Evolutionary conservation across 257 asterid species (phyloP).

Genomic region (Rhazya stricta): DNA sequence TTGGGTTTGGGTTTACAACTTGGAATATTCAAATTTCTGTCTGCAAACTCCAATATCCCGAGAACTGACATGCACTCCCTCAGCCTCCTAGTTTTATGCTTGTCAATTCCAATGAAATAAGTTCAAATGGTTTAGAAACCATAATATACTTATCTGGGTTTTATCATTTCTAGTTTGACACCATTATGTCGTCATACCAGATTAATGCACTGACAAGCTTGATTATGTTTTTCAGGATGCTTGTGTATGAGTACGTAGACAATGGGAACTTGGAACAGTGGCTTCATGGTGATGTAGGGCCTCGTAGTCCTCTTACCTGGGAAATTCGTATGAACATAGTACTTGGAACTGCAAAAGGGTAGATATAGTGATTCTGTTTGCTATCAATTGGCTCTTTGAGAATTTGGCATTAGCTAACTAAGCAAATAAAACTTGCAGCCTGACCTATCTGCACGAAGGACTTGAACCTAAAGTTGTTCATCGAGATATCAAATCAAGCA

Average conservation of each 20-base stretch:
- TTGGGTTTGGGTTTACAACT: not conserved
- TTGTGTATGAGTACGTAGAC: conserved; percentile 80
- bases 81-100: not conserved
- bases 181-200: not conserved
- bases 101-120: not conserved
- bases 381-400: not conserved
- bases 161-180: not conserved
- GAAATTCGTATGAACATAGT: conserved; percentile 81
- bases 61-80: not conserved
- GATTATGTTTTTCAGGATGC: conserved; percentile 48
- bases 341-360: conserved; percentile 96
- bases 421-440: conserved; percentile 32
- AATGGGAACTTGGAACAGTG: conserved; percentile 91
- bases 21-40: not conserved
- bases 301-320: conserved; percentile 83
- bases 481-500: conserved; percentile 88
- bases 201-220: not conserved
- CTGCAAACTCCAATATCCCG: not conserved
- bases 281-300: conserved; percentile 94
- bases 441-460: conserved; percentile 86
- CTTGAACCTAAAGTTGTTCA: conserved; percentile 94
- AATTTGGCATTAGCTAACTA: not conserved
- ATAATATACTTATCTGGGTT: not conserved
- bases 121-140: not conserved
- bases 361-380: conserved; percentile 8